Evolutionary conservation across 2,329 filamentous ascomycete species (phyloP).

Genomic region (Corynespora cassiicola): DNA sequence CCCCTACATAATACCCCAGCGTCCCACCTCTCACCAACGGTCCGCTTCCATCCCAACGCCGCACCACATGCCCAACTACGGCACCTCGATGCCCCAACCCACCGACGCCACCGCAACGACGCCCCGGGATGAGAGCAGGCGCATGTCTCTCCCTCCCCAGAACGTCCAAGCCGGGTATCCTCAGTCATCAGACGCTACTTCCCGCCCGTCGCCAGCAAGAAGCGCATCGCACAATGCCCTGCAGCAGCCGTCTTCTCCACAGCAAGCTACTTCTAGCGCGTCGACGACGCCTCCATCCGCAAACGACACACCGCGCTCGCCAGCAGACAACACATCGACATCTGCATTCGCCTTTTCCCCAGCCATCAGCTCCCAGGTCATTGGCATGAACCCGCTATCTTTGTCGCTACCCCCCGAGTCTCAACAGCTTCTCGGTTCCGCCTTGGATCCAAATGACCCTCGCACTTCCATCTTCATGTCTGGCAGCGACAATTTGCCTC

Average conservation of each 20-base stretch:
- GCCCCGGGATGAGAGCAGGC: conserved; percentile 39
- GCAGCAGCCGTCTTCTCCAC: conserved; percentile 31
- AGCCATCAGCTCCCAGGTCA: conserved; percentile 32
- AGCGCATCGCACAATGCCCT: conserved; percentile 27
- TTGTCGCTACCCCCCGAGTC: conserved; percentile 59
- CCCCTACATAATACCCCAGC: conserved; percentile 54
- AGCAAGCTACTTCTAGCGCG: conserved; percentile 13
- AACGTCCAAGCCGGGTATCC: no score
- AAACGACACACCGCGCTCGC: conserved; percentile 27
- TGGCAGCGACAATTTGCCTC: conserved; percentile 49
- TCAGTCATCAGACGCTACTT: conserved; percentile 13
- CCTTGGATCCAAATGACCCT: conserved; percentile 54
- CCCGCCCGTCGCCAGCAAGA: conserved; percentile 26
- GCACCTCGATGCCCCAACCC: conserved; percentile 28
- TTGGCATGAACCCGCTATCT: conserved; percentile 53
- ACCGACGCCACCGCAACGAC: conserved; percentile 23
- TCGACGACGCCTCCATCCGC: conserved; percentile 26
- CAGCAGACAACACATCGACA: conserved; percentile 24
- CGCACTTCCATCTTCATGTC: conserved; percentile 55
- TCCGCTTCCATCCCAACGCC: conserved; percentile 54
- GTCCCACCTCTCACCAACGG: conserved; percentile 47
- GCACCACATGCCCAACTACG: conserved; percentile 40
- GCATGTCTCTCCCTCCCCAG: conserved; percentile 53
- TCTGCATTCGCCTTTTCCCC: conserved; percentile 27
- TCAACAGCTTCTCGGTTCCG: conserved; percentile 59